phyloP scores from a whole-genome alignment of 2,329 filamentous ascomycete species.

The Phialemoniopsis sp. region DNA sequence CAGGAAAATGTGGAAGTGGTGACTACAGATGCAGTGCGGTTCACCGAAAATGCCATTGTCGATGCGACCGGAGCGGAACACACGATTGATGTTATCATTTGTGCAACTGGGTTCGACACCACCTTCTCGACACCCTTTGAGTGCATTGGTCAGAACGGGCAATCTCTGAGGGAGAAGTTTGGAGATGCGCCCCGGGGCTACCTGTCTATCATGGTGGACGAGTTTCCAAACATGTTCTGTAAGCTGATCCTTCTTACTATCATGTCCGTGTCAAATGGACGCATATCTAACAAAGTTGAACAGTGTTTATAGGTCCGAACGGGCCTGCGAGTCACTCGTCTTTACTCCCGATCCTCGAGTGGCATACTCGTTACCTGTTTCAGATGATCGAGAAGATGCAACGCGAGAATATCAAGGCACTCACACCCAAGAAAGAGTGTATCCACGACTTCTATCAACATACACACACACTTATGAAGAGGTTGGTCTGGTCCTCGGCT shows the following conservation, averaged over 20 bases:
- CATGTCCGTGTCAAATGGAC: no score
- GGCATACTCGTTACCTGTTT: slow-evolving; percentile 23
- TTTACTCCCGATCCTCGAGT: slow-evolving; percentile 17
- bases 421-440: slow-evolving; percentile 15
- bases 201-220: slow-evolving; percentile 8
- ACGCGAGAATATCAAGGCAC: slow-evolving; percentile 20
- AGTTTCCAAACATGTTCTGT: slow-evolving; percentile 13
- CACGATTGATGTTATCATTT: slow-evolving; percentile 20
- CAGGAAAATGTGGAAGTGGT: slow-evolving; percentile 39
- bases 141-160: slow-evolving; percentile 7
- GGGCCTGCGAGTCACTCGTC: slow-evolving; percentile 8
- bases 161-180: slow-evolving; percentile 9
- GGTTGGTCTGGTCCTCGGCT: slow-evolving; percentile 20
- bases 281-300: no score
- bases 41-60: slow-evolving; percentile 25
- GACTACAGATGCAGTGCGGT: slow-evolving; percentile 27
- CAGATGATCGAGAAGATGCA: slow-evolving; percentile 15
- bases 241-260: no score
- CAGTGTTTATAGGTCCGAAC: slow-evolving; percentile 14
- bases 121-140: slow-evolving; percentile 25
- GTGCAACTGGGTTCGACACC: slow-evolving; percentile 32
- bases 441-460: slow-evolving; percentile 23
- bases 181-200: slow-evolving; percentile 9
- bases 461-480: slow-evolving; percentile 18
- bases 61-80: slow-evolving; percentile 20